phyloP scores from a whole-genome alignment of 805 yeast species.

The Pichia heedii region DNA sequence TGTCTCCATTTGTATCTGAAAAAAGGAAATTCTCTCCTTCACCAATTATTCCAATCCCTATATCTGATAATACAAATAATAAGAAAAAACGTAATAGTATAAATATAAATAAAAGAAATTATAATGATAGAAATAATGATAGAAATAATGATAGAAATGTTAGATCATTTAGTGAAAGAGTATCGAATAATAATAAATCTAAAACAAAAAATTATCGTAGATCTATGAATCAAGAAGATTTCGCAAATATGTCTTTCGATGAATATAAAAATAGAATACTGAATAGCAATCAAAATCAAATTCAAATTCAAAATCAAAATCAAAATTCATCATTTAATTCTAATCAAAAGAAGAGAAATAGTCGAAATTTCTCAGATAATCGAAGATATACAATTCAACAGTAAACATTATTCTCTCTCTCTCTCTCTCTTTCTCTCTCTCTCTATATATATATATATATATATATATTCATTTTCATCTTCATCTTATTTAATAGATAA shows the following conservation, averaged over 20 bases:
- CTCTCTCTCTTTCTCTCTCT: too few species aligned
- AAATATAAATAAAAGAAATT: background rate
- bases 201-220: background rate
- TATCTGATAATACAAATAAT: background rate
- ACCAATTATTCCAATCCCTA: background rate
- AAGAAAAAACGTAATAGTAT: constrained; percentile 2
- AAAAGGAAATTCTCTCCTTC: constrained; percentile 3
- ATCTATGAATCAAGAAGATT: constrained; percentile 7
- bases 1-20: background rate
- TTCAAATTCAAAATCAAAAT: background rate
- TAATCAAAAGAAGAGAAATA: constrained; percentile 2
- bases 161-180: background rate
- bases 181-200: too few species aligned
- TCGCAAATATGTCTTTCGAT: background rate
- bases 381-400: background rate
- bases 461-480: too few species aligned
- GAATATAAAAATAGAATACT: background rate
- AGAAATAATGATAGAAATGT: background rate
- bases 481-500: too few species aligned
- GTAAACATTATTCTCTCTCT: too few species aligned
- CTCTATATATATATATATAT: background rate
- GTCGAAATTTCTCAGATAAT: background rate
- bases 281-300: background rate
- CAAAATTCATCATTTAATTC: background rate
- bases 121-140: constrained; percentile 1